phyloP scores from a whole-genome alignment of 73 alveolate species.

The Symbiodinium natans region DNA sequence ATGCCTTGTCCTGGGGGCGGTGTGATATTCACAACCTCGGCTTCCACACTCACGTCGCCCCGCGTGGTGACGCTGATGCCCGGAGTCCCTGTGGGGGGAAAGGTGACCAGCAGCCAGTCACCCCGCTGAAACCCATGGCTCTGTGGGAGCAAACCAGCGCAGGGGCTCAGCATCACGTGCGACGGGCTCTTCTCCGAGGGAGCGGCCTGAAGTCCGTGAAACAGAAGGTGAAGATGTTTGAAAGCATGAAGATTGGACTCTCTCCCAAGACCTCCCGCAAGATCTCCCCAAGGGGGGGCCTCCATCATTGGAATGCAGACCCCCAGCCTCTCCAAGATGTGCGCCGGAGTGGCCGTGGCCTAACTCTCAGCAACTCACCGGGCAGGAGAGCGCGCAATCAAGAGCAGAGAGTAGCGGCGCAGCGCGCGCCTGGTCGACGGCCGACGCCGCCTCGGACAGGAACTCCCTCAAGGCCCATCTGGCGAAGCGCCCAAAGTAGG shows the following conservation, averaged over 20 bases:
- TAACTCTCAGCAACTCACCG: background rate
- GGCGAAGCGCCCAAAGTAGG: constrained; percentile 74
- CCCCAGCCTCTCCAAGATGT: constrained; percentile 26
- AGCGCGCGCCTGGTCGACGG: constrained; percentile 70
- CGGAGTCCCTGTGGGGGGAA: constrained; percentile 55
- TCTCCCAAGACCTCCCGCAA: no score
- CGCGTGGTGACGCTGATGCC: constrained; percentile 71
- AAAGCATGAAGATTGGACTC: no score
- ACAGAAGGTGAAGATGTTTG: background rate
- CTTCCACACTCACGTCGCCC: constrained; percentile 68
- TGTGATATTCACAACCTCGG: constrained; percentile 51
- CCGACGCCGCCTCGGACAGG: constrained; percentile 67
- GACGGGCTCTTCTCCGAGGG: constrained; percentile 62
- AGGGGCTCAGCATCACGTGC: constrained; percentile 72
- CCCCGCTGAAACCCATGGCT: constrained; percentile 81
- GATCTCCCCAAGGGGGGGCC: no score
- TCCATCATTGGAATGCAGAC: constrained; percentile 47
- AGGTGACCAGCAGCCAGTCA: constrained; percentile 72
- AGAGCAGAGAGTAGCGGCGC: no score
- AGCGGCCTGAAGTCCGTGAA: constrained; percentile 2
- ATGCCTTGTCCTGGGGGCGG: constrained; percentile 86
- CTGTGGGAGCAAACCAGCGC: constrained; percentile 41
- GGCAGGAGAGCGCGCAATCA: no score
- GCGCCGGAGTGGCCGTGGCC: constrained; percentile 51
- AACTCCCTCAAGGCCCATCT: constrained; percentile 81